Conservation (phyloP, 768 basidiomycete genomes). For the Lactarius hengduanensis region DNA sequence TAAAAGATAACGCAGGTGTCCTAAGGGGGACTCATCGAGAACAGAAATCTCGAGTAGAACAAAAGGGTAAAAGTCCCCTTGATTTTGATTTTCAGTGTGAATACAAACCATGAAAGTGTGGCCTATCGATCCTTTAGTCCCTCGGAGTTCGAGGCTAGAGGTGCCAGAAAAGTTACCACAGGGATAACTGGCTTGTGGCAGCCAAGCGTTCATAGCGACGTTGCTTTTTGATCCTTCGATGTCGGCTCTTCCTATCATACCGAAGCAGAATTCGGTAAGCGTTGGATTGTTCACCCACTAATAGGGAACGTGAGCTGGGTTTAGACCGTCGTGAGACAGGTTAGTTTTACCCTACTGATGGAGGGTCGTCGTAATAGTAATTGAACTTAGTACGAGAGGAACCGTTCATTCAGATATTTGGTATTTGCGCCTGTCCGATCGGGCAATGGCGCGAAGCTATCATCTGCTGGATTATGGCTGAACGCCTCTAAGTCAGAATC, state of each 20-base stretch:
- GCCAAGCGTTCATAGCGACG: conserved; percentile 83
- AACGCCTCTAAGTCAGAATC: too few species aligned
- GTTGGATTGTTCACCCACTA: too few species aligned
- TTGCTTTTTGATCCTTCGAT: conserved; percentile 83
- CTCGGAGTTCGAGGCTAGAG: conserved; percentile 77
- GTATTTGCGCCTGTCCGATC: too few species aligned
- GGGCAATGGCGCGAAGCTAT: too few species aligned
- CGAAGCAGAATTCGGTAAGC: conserved; percentile 56
- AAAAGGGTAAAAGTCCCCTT: conserved; percentile 80
- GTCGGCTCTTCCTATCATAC: conserved; percentile 81
- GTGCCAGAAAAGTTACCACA: conserved; percentile 80
- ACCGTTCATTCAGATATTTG: too few species aligned
- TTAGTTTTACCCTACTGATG: too few species aligned
- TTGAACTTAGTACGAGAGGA: too few species aligned
- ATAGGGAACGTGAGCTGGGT: too few species aligned
- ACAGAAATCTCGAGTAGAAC: conserved; percentile 80
- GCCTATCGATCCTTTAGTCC: conserved; percentile 83
- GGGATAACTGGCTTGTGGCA: conserved; percentile 80
- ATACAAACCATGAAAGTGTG: conserved; percentile 82
- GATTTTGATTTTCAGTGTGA: conserved; percentile 81
- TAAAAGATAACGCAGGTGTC: not conserved
- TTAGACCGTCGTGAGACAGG: too few species aligned
- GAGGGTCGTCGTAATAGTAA: too few species aligned
- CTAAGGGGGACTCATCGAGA: conserved; percentile 71
- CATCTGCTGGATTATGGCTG: too few species aligned